These are phyloP conservation scores for Pythium biforme DNA, from an alignment of 352 stramenopile species.

Conservation along the genomic window DNA sequence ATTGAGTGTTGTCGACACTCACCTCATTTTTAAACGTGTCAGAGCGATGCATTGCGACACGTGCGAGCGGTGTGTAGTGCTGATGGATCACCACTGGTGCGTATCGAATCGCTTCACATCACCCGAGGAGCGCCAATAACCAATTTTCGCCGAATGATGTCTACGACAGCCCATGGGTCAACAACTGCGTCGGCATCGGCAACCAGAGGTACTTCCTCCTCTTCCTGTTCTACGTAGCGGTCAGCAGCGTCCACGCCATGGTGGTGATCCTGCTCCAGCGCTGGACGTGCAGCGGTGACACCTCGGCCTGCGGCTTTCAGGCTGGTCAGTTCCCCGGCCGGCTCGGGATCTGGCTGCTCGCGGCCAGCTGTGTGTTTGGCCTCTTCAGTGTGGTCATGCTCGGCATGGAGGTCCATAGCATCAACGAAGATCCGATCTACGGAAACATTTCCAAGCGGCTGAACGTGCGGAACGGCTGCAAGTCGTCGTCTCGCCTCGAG, in stretches of 20 bases:
- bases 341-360: slow-evolving; percentile 64
- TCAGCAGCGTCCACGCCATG: slow-evolving; percentile 55
- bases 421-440: slow-evolving; percentile 51
- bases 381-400: slow-evolving; percentile 80
- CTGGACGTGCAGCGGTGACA: slow-evolving; percentile 38
- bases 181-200: slow-evolving; percentile 83
- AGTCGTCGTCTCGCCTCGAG: slow-evolving; percentile 58
- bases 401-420: slow-evolving; percentile 76
- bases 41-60: slow-evolving; percentile 80
- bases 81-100: slow-evolving; percentile 86
- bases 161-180: slow-evolving; percentile 71
- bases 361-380: slow-evolving; percentile 64
- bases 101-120: not conserved
- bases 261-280: slow-evolving; percentile 56
- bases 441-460: slow-evolving; percentile 50
- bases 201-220: slow-evolving; percentile 84
- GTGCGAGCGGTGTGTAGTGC: slow-evolving; percentile 71
- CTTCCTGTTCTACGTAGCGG: slow-evolving; percentile 72
- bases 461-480: slow-evolving; percentile 49
- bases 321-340: slow-evolving; percentile 54
- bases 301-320: slow-evolving; percentile 57
- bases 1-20: not conserved
- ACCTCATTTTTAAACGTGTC: slow-evolving; percentile 1
- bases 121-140: not conserved
- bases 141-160: not conserved